A percentile compares a stretch with the other conserved stretches of the same genome.
Evolutionary conservation across 495 filamentous ascomycete species (phyloP).

Genomic region (Aspergillus leporis): DNA sequence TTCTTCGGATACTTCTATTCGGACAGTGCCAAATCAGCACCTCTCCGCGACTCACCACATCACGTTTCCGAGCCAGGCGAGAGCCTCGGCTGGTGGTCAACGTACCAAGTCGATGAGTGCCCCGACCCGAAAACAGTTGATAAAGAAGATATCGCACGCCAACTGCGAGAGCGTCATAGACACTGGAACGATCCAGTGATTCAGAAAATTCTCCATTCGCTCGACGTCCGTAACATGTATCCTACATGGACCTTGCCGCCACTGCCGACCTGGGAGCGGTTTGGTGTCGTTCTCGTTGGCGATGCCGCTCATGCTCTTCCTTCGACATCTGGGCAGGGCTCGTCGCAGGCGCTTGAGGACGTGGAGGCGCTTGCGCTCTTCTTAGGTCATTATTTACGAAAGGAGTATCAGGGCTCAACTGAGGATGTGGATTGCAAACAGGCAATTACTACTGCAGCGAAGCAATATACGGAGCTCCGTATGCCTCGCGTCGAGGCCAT

Average conservation of each 20-base stretch:
- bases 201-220: slow-evolving; percentile 40
- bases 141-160: slow-evolving; percentile 34
- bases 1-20: slow-evolving; percentile 59
- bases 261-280: slow-evolving; percentile 48
- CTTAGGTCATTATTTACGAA: slow-evolving; percentile 29
- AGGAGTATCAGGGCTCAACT: neutral
- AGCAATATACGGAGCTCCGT: slow-evolving; percentile 30
- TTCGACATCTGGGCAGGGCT: slow-evolving; percentile 47
- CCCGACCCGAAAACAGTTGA: slow-evolving; percentile 41
- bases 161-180: slow-evolving; percentile 46
- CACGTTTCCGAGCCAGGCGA: slow-evolving; percentile 36
- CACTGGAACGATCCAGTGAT: slow-evolving; percentile 54
- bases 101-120: slow-evolving; percentile 39
- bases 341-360: slow-evolving; percentile 51
- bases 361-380: slow-evolving; percentile 38
- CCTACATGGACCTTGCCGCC: slow-evolving; percentile 53
- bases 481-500: slow-evolving; percentile 33
- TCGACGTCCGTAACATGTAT: slow-evolving; percentile 49
- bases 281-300: slow-evolving; percentile 40
- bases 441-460: slow-evolving; percentile 27
- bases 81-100: slow-evolving; percentile 50
- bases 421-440: slow-evolving; percentile 10
- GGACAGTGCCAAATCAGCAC: slow-evolving; percentile 19
- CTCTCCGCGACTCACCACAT: slow-evolving; percentile 27
- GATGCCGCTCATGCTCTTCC: slow-evolving; percentile 53